phyloP scores from a whole-genome alignment of 1,284 basidiomycete species.

The Irpex sp. region DNA sequence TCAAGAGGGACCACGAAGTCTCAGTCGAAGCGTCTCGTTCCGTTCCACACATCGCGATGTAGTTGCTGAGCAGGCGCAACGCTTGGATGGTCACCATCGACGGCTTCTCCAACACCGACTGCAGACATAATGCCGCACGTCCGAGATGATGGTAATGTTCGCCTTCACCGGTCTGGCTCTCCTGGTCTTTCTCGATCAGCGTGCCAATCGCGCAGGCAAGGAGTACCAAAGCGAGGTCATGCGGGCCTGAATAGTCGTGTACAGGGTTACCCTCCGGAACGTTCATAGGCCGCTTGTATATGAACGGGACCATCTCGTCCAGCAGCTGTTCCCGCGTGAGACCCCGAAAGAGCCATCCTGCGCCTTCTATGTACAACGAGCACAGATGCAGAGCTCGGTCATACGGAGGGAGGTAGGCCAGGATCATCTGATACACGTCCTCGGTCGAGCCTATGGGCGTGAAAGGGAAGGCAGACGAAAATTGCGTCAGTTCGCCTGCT shows the following conservation, averaged over 20 bases:
- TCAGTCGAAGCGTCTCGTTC: slow-evolving; percentile 39
- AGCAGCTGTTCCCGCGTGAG: slow-evolving; percentile 59
- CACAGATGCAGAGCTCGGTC: slow-evolving; percentile 50
- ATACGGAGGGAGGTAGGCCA: slow-evolving; percentile 29
- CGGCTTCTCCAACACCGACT: slow-evolving; percentile 33
- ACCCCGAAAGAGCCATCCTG: slow-evolving; percentile 52
- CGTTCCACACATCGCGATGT: slow-evolving; percentile 51
- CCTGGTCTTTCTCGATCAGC: slow-evolving; percentile 58
- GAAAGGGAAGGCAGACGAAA: slow-evolving; percentile 62
- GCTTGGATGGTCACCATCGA: slow-evolving; percentile 41
- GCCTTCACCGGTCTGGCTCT: slow-evolving; percentile 45
- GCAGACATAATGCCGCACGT: slow-evolving; percentile 33
- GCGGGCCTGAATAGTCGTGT: slow-evolving; percentile 37
- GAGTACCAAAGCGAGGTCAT: slow-evolving; percentile 54
- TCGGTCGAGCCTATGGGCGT: slow-evolving; percentile 49
- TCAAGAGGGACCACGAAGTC: slow-evolving; percentile 31
- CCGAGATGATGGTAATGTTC: slow-evolving; percentile 56
- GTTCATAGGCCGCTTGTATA: slow-evolving; percentile 41
- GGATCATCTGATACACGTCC: slow-evolving; percentile 46
- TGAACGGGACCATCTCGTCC: slow-evolving; percentile 54
- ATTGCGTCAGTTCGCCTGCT: slow-evolving; percentile 42
- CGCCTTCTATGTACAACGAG: slow-evolving; percentile 58
- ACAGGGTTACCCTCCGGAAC: slow-evolving; percentile 12
- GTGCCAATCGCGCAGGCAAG: slow-evolving; percentile 59
- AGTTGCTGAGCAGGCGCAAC: slow-evolving; percentile 52